These are phyloP conservation scores for Candida coquimbonensis DNA, from an alignment of 805 yeast genomes.

Conservation along the genomic window DNA sequence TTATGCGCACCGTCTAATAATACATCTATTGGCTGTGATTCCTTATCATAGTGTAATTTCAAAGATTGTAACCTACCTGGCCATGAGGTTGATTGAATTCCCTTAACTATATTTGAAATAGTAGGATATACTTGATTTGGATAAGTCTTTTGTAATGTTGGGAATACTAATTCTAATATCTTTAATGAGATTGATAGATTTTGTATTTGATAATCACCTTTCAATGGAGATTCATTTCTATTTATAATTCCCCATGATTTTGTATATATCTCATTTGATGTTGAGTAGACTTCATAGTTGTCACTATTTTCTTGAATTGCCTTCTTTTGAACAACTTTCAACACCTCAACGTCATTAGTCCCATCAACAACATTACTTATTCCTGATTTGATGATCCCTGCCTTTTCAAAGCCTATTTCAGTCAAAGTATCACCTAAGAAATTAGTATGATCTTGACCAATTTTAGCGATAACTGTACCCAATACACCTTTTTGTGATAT, in stretches of 20 bases:
- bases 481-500: slow-evolving; percentile 33
- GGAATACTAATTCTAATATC: slow-evolving; percentile 36
- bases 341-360: slow-evolving; percentile 45
- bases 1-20: slow-evolving; percentile 94
- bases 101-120: slow-evolving; percentile 33
- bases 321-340: slow-evolving; percentile 35
- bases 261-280: slow-evolving; percentile 19
- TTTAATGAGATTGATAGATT: slow-evolving; percentile 65
- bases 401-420: slow-evolving; percentile 72
- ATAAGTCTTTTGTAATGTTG: slow-evolving; percentile 18
- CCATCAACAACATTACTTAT: slow-evolving; percentile 66
- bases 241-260: slow-evolving; percentile 24
- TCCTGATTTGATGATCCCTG: slow-evolving; percentile 68
- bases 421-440: slow-evolving; percentile 61
- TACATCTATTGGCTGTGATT: slow-evolving; percentile 23
- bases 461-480: slow-evolving; percentile 72
- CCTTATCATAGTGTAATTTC: slow-evolving; percentile 22
- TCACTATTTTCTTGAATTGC: slow-evolving; percentile 30
- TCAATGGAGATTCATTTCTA: slow-evolving; percentile 43
- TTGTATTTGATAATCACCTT: slow-evolving; percentile 65
- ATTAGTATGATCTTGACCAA: slow-evolving; percentile 79
- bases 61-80: slow-evolving; percentile 77
- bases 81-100: slow-evolving; percentile 60
- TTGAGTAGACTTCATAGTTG: slow-evolving; percentile 15
- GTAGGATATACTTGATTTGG: slow-evolving; percentile 26